Evolutionary conservation across 2,329 filamentous ascomycete species (phyloP), one percentile per base, ranked within the genome.

Genomic region (Camptophora hylomeconis): DNA sequence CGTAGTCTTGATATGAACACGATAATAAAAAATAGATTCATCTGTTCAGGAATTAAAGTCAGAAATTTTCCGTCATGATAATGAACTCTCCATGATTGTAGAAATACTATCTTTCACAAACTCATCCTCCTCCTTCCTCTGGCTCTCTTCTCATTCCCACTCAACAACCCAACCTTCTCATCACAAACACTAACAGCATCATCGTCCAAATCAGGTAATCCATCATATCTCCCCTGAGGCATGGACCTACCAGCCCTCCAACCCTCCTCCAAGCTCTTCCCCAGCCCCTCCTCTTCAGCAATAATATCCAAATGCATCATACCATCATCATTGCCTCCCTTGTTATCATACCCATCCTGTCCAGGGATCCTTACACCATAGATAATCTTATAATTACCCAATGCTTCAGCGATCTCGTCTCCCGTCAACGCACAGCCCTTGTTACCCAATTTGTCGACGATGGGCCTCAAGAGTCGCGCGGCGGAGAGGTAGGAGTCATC

Each of bases 341-440:
- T 40, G 10, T 32, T 12, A 14, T 37, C 37, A 4, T 24, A 28
- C 10, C 35, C 26, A 7, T 31, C 24, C 9, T 18, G 7, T 3
- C 14, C 20, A 10, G 40, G 38, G 12, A 36, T 39, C 20, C 33
- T 30, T 30, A 33, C 40, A 11, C 42, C 42, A 28, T 45, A 45
- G 17, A 35, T 36, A 17, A 45, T 36, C 17, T 27, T 39, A 19
- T 37, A 19, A 17, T 38, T 29, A 4, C 25, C 31, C n/a, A 45
- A 24, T 15, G 35, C 30, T 17, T 40, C 27, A 5, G 36, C 37
- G 17, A 45, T 42, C 24, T 45, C 40, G 14, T 39, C 24, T 6
- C 41, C 40, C 3, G 32, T 39, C 14, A 44, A 24, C 32, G 42
- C 19, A 31, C 40, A 43, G 4, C 40, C 42, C 16, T 35, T 30